Percentiles rank a stretch among this genome's conserved stretches.
phyloP scores from a whole-genome alignment of 306 rosid genomes.

The Begonia peltatifolia region DNA sequence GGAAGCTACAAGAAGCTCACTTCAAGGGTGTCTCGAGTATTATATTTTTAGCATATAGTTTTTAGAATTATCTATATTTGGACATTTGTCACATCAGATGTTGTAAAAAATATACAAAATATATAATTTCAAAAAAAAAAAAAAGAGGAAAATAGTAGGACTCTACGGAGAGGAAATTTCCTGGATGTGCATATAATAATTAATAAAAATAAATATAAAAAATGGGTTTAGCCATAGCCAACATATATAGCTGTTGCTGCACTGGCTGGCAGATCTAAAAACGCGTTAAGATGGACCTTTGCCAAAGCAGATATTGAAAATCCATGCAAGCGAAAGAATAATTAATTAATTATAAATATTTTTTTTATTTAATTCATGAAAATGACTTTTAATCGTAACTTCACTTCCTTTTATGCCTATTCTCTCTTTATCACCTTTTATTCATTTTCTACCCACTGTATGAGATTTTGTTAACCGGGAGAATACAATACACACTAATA shows the following conservation, averaged over 20 bases:
- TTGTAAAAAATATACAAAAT: not conserved
- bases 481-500: no score
- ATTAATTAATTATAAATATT: not conserved
- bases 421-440: no score
- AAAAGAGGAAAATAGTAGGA: conserved; percentile 22
- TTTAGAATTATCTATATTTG: not conserved
- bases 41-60: not conserved
- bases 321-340: not conserved
- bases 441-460: no score
- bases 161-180: conserved; percentile 40
- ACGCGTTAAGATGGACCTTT: not conserved
- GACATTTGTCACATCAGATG: not conserved
- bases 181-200: conserved; percentile 8
- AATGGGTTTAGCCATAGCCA: not conserved
- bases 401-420: no score
- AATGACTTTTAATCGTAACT: no score
- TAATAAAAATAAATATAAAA: not conserved
- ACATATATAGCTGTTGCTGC: not conserved
- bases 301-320: not conserved
- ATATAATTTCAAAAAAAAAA: no score
- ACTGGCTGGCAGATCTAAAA: not conserved
- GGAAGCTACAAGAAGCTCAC: no score
- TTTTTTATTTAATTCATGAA: not conserved
- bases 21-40: not conserved
- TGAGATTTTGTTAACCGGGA: no score